Percentiles rank a stretch among this genome's conserved stretches.
Conservation (phyloP, 2,329 filamentous ascomycete genomes). For the Periconia digitata region DNA sequence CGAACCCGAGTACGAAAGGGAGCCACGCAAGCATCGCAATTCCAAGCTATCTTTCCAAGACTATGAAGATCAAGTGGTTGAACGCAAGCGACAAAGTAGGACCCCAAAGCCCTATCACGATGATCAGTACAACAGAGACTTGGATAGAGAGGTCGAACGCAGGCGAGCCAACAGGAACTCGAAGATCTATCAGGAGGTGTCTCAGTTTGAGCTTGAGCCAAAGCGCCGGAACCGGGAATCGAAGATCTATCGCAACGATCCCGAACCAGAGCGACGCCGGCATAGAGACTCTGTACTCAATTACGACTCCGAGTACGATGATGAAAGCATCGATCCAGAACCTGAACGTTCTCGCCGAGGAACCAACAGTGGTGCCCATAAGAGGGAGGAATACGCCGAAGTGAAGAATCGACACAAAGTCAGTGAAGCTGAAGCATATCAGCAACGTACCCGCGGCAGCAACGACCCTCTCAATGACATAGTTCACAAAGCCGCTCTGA, state of each 20-base stretch:
- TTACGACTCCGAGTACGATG: conserved; percentile 14
- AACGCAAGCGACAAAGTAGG: conserved; percentile 13
- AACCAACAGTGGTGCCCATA: conserved; percentile 23
- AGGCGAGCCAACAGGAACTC: conserved; percentile 13
- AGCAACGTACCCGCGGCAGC: conserved; percentile 30
- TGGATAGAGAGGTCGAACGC: conserved; percentile 1
- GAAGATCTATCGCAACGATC: conserved; percentile 11
- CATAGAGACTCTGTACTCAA: background rate
- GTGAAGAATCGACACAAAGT: conserved; percentile 17
- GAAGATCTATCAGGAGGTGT: conserved; percentile 10
- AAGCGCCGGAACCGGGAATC: conserved; percentile 13
- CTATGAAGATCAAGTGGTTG: conserved; percentile 6
- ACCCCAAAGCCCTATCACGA: conserved; percentile 13
- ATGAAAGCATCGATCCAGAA: conserved; percentile 7
- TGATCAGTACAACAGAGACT: conserved; percentile 1
- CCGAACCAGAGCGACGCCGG: background rate
- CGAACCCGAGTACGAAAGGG: conserved; percentile 18
- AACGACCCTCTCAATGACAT: conserved; percentile 28
- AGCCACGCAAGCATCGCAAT: conserved; percentile 9
- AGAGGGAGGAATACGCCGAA: conserved; percentile 21
- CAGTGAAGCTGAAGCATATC: conserved; percentile 31
- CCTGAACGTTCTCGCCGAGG: conserved; percentile 25
- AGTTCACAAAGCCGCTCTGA: conserved; percentile 32
- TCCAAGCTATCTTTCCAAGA: background rate
- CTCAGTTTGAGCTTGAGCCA: conserved; percentile 17